Conservation (phyloP, 139 green algal genomes). For the Tetraselmis striata region DNA sequence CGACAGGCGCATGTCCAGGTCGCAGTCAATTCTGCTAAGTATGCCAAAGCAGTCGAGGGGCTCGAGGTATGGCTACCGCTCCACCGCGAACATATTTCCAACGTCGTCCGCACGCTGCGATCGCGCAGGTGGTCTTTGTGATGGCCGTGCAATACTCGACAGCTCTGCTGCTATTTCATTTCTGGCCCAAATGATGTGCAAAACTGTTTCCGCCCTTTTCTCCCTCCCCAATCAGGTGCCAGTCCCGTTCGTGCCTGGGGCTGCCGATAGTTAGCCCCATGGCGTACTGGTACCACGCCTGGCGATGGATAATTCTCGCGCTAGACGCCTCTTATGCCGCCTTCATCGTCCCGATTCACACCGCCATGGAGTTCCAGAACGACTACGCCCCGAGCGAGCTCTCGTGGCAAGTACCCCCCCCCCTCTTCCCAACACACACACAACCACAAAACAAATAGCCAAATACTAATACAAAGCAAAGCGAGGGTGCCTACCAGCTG, state of each 20-base stretch:
- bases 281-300: background rate
- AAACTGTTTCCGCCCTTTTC: background rate
- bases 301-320: background rate
- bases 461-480: too few relatives aligned
- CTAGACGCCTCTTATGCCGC: background rate
- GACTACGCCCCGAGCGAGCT: too few relatives aligned
- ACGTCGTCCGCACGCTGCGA: background rate
- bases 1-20: background rate
- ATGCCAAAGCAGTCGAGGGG: too few relatives aligned
- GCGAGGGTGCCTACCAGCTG: too few relatives aligned
- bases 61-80: too few relatives aligned
- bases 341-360: background rate
- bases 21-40: background rate
- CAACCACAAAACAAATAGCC: too few relatives aligned
- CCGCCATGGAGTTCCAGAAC: background rate
- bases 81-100: too few relatives aligned
- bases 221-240: background rate
- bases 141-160: background rate
- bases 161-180: background rate
- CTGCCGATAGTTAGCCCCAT: background rate
- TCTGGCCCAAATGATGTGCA: background rate
- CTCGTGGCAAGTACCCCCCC: background rate
- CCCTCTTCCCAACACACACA: background rate
- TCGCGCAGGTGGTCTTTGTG: background rate
- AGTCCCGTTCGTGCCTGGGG: background rate